Evolutionary conservation across 306 rosid genomes (phyloP), one percentile per base, ranked within the genome.

Genomic region (Trichosanthes truncata): DNA sequence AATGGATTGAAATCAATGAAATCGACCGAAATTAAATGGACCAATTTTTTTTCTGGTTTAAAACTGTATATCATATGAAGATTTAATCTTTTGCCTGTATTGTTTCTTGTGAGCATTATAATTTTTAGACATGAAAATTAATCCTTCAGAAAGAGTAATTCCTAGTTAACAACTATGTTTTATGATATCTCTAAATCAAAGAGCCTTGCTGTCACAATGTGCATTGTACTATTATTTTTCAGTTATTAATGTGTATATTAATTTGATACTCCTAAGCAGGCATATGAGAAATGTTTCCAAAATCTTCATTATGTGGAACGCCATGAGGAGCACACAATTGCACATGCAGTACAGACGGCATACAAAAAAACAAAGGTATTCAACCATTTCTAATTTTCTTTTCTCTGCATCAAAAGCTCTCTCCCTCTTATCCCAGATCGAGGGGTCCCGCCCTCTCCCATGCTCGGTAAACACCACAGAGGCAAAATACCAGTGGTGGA

Each of bases 241-340:
- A 48, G 23, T 48, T 74, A 9, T 15, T 9, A 74, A 3, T 49
- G 45, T 72, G 62, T 74, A 17, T 26, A 14, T 25, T 43, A 25
- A 46, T 51, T 20, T 7, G 29, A 77, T 60, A 29, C 80, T 77
- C 1, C 5, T 78, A 41, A 83, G 81, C 89, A 94, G 98, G 97
- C 98, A 68, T 86, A 91, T 77, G 97, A 94, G 92, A 94, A 92
- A 85, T 92, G 93, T 88, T 91, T 91, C 81, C 97, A 92, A 87
- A 94, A 94, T 92, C 89, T 94, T 69, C 98, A 92, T 76, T 87
- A 83, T 77, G 85, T 92, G 20, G 97, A 94, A 84, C 87, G 97
- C 49, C 94, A 94, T 1, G 93, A 92, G 87, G 93, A 94, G 67
- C 97, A 92, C 84, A 94, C 97, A 45, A 92, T 94, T 86, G 97